These are phyloP conservation scores for Aspergillus thermomutatus DNA, from an alignment of 2,329 filamentous ascomycete species.

Conservation along the genomic window DNA sequence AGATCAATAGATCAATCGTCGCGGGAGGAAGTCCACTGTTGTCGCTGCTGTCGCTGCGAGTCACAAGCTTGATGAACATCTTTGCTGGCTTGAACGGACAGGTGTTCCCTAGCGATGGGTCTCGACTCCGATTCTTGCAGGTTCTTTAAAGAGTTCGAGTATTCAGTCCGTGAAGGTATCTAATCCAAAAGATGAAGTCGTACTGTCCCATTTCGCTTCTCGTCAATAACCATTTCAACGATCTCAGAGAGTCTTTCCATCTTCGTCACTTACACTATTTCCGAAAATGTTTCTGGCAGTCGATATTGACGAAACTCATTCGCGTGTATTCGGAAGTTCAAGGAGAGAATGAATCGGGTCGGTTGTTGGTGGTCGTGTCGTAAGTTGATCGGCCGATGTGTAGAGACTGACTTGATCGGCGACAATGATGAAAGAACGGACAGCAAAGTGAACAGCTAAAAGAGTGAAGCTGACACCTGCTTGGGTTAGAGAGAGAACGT, in stretches of 20 bases:
- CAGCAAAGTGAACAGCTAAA: constrained; percentile 56
- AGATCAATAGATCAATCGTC: constrained; percentile 74
- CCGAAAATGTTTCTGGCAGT: constrained; percentile 3
- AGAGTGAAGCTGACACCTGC: constrained; percentile 61
- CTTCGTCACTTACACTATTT: constrained; percentile 9
- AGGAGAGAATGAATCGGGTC: constrained; percentile 20
- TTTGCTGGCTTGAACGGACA: constrained; percentile 13
- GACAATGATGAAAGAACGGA: constrained; percentile 43
- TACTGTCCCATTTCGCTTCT: neutral
- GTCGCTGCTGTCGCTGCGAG: constrained; percentile 45
- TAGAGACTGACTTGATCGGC: constrained; percentile 9
- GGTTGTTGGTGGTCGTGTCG: constrained; percentile 11
- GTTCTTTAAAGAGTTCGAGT: neutral
- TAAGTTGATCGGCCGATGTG: constrained; percentile 15
- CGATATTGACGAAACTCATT: neutral
- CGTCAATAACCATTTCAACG: neutral
- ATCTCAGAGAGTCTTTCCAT: neutral
- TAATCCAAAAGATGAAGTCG: constrained; percentile 11
- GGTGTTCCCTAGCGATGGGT: constrained; percentile 1
- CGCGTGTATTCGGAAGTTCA: neutral
- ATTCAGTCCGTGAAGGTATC: neutral
- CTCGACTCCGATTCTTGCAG: neutral
- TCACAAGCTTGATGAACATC: constrained; percentile 45
- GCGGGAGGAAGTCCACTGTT: constrained; percentile 53
- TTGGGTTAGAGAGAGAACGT: constrained; percentile 25